Evolutionary conservation across 2,329 filamentous ascomycete genomes (phyloP), one percentile per base, ranked within the genome.

Genomic region (Didymella exigua): DNA sequence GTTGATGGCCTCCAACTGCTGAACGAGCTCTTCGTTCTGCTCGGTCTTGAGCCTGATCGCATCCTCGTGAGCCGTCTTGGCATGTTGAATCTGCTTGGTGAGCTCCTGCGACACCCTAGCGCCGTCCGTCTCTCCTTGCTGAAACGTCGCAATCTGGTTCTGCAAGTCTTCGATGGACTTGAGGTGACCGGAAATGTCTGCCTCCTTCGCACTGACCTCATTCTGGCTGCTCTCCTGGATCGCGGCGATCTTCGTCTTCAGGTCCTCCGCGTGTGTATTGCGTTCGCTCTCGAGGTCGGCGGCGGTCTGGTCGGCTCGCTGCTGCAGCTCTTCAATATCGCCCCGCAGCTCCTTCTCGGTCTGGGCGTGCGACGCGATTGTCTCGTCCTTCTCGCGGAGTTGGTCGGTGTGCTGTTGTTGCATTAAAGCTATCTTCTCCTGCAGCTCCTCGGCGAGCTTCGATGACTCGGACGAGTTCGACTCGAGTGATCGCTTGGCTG

Each of bases 101-200:
- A 74, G 65, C 47, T 75, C 64, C 31, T 71, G 55, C 4, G 67
- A 69, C 18, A 74, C 42, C 42, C 57, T 66, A 24, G 63, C 66
- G 18, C 70, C 67, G 30, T 75, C 71, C 6, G 67, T 73, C 14
- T 69, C 67, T 6, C 69, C 71, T 48, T 75, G 71, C 37, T 75
- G 65, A 4, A 75, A 57, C 11, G 63, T 49, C 21, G 63, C 59
- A 36, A 75, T 69, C 51, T 74, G 65, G 23, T 67, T 66, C 46
- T 75, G 72, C 4, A 75, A 63, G 10, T 59, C 58, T n/a, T 71
- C 64, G 14, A 74, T 70, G 4, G 67, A 67, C 21, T 67, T 63
- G 30, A 74, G 59, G 41, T 72, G 69, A 31, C 63, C 34, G 14
- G 67, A 59, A 18, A 73, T 57, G 37, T 74, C 71, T 7, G 63